Conservation (phyloP, 805 yeast genomes). For the Candida tallmaniae region DNA sequence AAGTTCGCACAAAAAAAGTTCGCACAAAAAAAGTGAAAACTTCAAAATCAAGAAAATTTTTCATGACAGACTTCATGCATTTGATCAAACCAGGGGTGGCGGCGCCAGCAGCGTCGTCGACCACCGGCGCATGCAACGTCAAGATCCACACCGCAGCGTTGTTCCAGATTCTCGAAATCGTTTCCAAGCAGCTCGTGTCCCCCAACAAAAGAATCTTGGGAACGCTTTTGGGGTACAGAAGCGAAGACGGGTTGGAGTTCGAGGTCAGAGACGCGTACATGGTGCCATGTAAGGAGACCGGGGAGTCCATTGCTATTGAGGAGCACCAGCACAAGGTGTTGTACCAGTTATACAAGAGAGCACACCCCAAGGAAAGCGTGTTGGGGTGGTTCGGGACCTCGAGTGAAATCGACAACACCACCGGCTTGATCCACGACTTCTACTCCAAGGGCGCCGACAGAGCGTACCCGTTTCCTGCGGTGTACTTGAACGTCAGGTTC, state of each 20-base stretch:
- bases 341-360: slow-evolving; percentile 66
- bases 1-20: not conserved
- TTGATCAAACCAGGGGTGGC: slow-evolving; percentile 47
- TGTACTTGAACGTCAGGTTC: slow-evolving; percentile 70
- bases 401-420: slow-evolving; percentile 58
- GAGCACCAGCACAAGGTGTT: slow-evolving; percentile 70
- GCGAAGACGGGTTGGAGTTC: slow-evolving; percentile 75
- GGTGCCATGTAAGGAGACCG: slow-evolving; percentile 74
- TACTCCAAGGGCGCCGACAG: slow-evolving; percentile 67
- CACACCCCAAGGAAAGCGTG: slow-evolving; percentile 73
- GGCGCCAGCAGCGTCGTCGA: slow-evolving; percentile 42
- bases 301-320: slow-evolving; percentile 71
- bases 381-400: slow-evolving; percentile 82
- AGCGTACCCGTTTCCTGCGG: slow-evolving; percentile 70
- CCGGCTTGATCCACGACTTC: slow-evolving; percentile 77
- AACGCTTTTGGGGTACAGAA: slow-evolving; percentile 73
- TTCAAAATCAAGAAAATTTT: too few relatives aligned
- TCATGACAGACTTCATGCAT: slow-evolving; percentile 36
- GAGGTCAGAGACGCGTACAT: slow-evolving; percentile 73
- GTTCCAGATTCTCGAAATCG: slow-evolving; percentile 73
- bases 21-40: too few relatives aligned
- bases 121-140: slow-evolving; percentile 48
- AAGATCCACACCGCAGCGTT: slow-evolving; percentile 65
- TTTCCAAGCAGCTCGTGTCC: slow-evolving; percentile 43
- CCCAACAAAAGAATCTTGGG: slow-evolving; percentile 64